These are phyloP conservation scores for Eutrema japonicum DNA, from an alignment of 345 rosid species.

Conservation along the genomic window DNA sequence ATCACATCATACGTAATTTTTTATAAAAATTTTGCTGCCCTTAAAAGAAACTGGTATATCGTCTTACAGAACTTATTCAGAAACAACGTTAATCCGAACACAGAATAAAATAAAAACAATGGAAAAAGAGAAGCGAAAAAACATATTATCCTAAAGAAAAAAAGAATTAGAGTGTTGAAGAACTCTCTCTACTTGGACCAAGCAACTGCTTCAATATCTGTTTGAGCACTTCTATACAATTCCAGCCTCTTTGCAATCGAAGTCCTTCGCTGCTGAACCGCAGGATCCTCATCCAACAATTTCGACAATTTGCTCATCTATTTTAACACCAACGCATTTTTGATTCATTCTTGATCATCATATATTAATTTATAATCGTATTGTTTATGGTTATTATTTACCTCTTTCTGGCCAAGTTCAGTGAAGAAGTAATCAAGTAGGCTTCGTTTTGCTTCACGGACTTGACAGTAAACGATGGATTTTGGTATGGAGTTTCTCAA, in stretches of 20 bases:
- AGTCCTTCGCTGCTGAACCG: slow-evolving; percentile 74
- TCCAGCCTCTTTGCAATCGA: slow-evolving; percentile 79
- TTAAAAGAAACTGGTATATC: neutral
- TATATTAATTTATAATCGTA: neutral
- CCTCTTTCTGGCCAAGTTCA: slow-evolving; percentile 88
- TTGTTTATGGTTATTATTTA: slow-evolving; percentile 28
- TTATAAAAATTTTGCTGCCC: neutral
- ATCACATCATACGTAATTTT: neutral
- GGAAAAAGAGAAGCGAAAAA: neutral
- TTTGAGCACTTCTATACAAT: slow-evolving; percentile 82
- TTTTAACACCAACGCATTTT: slow-evolving; percentile 25
- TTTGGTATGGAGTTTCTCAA: slow-evolving; percentile 88
- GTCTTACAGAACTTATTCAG: slow-evolving; percentile 35
- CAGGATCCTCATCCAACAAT: slow-evolving; percentile 85
- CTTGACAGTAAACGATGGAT: slow-evolving; percentile 93
- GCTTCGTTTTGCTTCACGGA: slow-evolving; percentile 90
- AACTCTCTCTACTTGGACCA: slow-evolving; percentile 71
- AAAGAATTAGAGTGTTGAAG: slow-evolving; percentile 15
- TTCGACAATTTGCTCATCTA: slow-evolving; percentile 66
- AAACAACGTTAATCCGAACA: slow-evolving; percentile 7
- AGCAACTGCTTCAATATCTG: slow-evolving; percentile 88
- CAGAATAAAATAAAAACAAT: neutral
- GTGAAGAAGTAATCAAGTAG: slow-evolving; percentile 85
- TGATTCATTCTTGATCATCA: neutral
- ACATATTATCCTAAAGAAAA: slow-evolving; percentile 3